A percentile compares a stretch with the other conserved stretches of the same genome.
phyloP scores from a whole-genome alignment of 139 green algal species.

The Tetradesmus obliquus region DNA sequence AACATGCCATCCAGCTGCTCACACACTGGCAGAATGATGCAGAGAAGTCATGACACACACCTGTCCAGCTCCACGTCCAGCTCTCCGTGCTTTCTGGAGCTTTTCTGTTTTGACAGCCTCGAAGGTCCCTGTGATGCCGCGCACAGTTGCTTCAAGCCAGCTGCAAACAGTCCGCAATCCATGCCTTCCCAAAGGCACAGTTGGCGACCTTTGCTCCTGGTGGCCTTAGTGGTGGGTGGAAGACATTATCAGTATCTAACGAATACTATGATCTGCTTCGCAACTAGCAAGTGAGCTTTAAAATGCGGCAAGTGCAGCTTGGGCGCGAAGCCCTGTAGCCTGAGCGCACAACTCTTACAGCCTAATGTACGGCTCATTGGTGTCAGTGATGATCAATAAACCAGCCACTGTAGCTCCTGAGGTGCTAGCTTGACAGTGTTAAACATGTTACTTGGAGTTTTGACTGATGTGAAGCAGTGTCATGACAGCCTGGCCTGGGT shows the following conservation, averaged over 20 bases:
- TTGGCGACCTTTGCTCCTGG: too few species aligned
- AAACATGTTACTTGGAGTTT: neutral
- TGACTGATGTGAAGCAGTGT: neutral
- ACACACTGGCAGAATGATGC: neutral
- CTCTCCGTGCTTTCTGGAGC: neutral
- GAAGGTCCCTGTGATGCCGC: neutral
- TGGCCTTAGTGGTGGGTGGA: too few species aligned
- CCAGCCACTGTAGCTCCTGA: too few species aligned
- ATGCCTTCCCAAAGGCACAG: neutral
- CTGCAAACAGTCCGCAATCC: neutral
- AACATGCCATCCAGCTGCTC: too few species aligned
- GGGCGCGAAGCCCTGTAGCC: neutral
- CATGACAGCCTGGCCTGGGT: neutral
- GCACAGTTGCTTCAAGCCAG: neutral
- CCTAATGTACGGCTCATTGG: too few species aligned
- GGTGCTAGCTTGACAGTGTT: neutral
- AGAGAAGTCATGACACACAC: neutral
- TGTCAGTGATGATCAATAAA: too few species aligned
- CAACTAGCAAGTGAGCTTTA: too few species aligned
- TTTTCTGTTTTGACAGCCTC: neutral
- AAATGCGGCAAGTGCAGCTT: neutral
- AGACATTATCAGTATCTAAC: too few species aligned
- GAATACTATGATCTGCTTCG: too few species aligned
- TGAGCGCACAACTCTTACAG: neutral
- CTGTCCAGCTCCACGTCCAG: neutral